Percentiles rank a stretch among this genome's conserved stretches.
phyloP scores from a whole-genome alignment of 2,329 filamentous ascomycete species.

The Lecanicillium sp. region DNA sequence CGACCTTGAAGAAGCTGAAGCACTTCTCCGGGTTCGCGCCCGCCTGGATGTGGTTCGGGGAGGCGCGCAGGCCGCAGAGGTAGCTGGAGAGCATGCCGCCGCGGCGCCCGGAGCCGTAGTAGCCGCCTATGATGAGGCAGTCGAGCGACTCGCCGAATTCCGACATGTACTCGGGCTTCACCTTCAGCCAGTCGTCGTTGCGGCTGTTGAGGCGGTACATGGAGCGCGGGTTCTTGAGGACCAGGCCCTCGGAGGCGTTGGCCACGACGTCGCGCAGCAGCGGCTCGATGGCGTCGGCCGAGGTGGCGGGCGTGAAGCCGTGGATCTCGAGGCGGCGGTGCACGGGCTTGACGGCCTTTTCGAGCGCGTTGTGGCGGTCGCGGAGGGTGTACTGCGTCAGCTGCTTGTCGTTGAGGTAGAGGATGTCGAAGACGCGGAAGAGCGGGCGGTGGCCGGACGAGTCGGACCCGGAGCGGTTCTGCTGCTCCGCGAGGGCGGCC shows the following conservation, averaged over 20 bases:
- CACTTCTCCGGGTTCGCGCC: slow-evolving; percentile 65
- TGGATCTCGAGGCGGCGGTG: slow-evolving; percentile 80
- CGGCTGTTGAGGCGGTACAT: slow-evolving; percentile 82
- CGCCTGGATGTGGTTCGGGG: slow-evolving; percentile 57
- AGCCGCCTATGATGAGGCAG: slow-evolving; percentile 82
- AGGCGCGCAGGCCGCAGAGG: slow-evolving; percentile 77
- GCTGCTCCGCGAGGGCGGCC: slow-evolving; percentile 73
- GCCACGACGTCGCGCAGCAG: slow-evolving; percentile 76
- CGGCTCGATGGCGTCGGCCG: slow-evolving; percentile 68
- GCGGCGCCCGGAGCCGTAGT: slow-evolving; percentile 80
- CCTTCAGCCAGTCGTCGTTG: slow-evolving; percentile 96
- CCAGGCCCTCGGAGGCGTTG: slow-evolving; percentile 81
- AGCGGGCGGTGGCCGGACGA: slow-evolving; percentile 55
- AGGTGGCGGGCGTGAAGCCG: slow-evolving; percentile 58
- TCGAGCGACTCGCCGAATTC: slow-evolving; percentile 93
- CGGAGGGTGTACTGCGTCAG: slow-evolving; percentile 77
- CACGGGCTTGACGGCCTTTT: slow-evolving; percentile 62
- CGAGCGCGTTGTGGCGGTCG: slow-evolving; percentile 71
- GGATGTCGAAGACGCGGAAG: slow-evolving; percentile 83
- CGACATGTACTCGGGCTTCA: slow-evolving; percentile 97
- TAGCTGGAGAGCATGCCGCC: slow-evolving; percentile 82
- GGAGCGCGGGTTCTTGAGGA: slow-evolving; percentile 88
- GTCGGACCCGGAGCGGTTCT: slow-evolving; percentile 51
- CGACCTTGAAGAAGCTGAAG: slow-evolving; percentile 95
- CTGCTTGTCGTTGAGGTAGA: slow-evolving; percentile 76